Base-by-base conservation (phyloP, 1,284 basidiomycete species). In the Volvariella volvacea region DNA sequence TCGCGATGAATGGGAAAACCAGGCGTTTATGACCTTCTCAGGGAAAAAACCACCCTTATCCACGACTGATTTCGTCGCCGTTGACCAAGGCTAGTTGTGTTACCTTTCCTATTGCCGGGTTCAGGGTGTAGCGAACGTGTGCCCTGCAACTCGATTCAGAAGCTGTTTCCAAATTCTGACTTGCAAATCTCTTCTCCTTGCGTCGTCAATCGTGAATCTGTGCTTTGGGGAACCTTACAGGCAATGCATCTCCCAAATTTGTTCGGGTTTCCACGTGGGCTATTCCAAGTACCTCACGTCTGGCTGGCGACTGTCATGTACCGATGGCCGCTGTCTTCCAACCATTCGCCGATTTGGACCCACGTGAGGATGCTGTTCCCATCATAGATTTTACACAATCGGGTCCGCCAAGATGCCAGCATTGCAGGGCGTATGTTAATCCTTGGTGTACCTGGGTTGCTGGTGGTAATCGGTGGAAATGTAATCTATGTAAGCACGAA, bases 351-450 rank as follows among this genome's bases (percentile, higher is more conserved):
- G 83, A 88, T 46, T 73, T 83, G 22, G 82, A 87, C 52, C 73
- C 80, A n/a, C 76, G 84, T 41, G 93, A 96, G 61, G 87, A 89
- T 39, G 71, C 79, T 0, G 70, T 99, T 4, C 93, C 94, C 0
- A 55, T 92, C 3, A 80, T 97, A 6, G 70, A 87, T 54, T 71
- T 72, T 16, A 77, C 79, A 36, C 61, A 73, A 36, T 61, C 64
- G 6, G 94, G 93, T 7, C 96, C 95, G 12, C 80, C 89, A 10
- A 76, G 96, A 30, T 99, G 96, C 60, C 79, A 76, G 43, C 72
- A 78, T 37, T 99, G 96, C 65, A 76, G 92, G 52, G 91, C 78
- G 0, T 99, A 99, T 64, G 77, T 99, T 57, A 99, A 98, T 61
- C 86, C 94, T 0, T 99, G 93, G 93, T 92, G 87, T 59, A 73